A percentile compares a stretch with the other conserved stretches of the same genome.
phyloP scores from a whole-genome alignment of 208 protist species.

The Trypanosoma scelopori region DNA sequence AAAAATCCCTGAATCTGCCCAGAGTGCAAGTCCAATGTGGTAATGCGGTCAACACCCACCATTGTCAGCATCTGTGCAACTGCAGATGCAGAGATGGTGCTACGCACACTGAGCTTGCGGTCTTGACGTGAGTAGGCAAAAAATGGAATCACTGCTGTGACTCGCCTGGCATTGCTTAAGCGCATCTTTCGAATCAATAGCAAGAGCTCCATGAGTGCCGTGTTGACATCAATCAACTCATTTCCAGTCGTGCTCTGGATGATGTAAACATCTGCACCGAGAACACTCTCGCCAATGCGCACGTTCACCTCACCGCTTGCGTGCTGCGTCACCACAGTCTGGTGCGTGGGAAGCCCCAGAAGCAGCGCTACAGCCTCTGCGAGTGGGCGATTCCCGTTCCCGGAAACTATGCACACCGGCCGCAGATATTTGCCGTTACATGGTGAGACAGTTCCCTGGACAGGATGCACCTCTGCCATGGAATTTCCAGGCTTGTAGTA shows the following conservation, averaged over 20 bases:
- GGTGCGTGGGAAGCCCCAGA: slow-evolving; percentile 72
- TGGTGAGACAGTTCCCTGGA: slow-evolving; percentile 62
- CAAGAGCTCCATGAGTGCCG: slow-evolving; percentile 95
- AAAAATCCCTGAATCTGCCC: slow-evolving; percentile 97
- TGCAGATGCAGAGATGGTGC: slow-evolving; percentile 92
- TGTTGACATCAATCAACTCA: slow-evolving; percentile 91
- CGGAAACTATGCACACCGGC: slow-evolving; percentile 81
- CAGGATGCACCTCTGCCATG: slow-evolving; percentile 69
- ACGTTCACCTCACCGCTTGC: slow-evolving; percentile 90
- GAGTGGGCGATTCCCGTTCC: slow-evolving; percentile 90
- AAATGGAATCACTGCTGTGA: slow-evolving; percentile 95
- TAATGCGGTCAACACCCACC: slow-evolving; percentile 90
- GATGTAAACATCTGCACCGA: slow-evolving; percentile 96
- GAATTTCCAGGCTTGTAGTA: slow-evolving; percentile 68
- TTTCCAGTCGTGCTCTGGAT: slow-evolving; percentile 95
- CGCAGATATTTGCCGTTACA: slow-evolving; percentile 30
- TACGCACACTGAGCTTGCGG: slow-evolving; percentile 88
- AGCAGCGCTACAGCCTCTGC: slow-evolving; percentile 84
- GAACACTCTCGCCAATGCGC: slow-evolving; percentile 92
- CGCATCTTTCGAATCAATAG: slow-evolving; percentile 92
- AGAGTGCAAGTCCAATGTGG: slow-evolving; percentile 94
- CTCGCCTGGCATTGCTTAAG: slow-evolving; percentile 82
- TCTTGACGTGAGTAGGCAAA: slow-evolving; percentile 95
- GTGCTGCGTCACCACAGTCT: slow-evolving; percentile 81
- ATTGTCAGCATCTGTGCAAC: slow-evolving; percentile 92